Evolutionary conservation across 2,329 filamentous ascomycete species (phyloP).

Genomic region (Aureobasidium sp.): DNA sequence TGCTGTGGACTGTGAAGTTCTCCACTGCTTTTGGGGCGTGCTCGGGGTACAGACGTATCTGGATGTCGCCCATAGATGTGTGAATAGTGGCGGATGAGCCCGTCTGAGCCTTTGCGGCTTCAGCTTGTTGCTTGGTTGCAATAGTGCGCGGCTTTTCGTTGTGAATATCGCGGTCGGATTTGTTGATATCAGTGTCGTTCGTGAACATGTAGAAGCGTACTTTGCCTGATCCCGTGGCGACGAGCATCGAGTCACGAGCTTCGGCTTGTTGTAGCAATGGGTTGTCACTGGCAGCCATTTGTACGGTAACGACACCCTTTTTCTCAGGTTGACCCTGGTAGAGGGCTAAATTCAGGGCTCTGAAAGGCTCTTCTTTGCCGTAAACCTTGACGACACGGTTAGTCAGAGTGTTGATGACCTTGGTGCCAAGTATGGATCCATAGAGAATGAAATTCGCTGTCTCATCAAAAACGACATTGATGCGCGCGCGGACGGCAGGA

Average conservation of each 20-base stretch:
- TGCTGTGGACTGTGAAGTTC: conserved; percentile 91
- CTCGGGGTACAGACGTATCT: conserved; percentile 85
- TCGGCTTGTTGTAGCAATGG: conserved; percentile 90
- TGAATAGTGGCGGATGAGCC: conserved; percentile 80
- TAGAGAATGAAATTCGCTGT: conserved; percentile 93
- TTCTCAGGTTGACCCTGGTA: conserved; percentile 96
- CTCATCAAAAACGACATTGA: conserved; percentile 91
- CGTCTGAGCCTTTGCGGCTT: conserved; percentile 54
- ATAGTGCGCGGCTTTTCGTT: conserved; percentile 81
- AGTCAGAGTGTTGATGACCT: conserved; percentile 92
- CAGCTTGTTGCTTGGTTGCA: conserved; percentile 44
- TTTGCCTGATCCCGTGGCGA: conserved; percentile 77
- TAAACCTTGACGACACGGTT: conserved; percentile 89
- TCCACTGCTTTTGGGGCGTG: conserved; percentile 92
- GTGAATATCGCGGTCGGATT: conserved; percentile 80
- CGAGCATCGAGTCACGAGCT: conserved; percentile 79
- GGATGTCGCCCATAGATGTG: conserved; percentile 89
- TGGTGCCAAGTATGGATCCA: conserved; percentile 83
- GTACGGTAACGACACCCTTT: conserved; percentile 86
- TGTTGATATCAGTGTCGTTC: conserved; percentile 76
- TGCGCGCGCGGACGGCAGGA: conserved; percentile 57
- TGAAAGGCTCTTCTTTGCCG: conserved; percentile 81
- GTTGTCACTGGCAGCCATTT: conserved; percentile 94
- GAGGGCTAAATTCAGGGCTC: conserved; percentile 72
- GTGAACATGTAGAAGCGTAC: conserved; percentile 97